These are phyloP conservation scores for Lentinula raphanica DNA, from an alignment of 768 basidiomycete genomes.

Conservation along the genomic window DNA sequence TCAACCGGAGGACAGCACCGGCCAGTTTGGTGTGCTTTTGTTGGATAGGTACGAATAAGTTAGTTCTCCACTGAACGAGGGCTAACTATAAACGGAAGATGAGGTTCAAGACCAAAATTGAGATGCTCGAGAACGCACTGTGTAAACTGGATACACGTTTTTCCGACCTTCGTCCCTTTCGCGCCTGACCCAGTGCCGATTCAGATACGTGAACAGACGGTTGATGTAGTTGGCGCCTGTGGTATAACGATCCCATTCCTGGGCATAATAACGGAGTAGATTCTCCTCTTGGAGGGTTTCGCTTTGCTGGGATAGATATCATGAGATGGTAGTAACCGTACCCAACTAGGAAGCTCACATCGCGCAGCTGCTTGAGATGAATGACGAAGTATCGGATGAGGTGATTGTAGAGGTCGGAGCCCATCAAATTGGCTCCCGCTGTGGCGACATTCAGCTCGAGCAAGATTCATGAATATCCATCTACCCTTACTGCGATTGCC, in stretches of 20 bases:
- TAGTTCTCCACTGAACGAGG: conserved; percentile 91
- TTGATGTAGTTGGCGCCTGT: conserved; percentile 97
- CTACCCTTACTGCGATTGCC: conserved; percentile 62
- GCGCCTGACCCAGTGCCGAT: conserved; percentile 98
- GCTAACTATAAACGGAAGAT: conserved; percentile 56
- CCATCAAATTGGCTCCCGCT: conserved; percentile 95
- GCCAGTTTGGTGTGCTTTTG: conserved; percentile 77
- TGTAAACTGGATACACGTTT: conserved; percentile 93
- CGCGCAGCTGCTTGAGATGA: conserved; percentile 70
- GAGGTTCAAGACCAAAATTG: background rate
- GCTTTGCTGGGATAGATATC: conserved; percentile 47
- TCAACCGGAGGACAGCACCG: conserved; percentile 79
- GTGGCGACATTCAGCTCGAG: conserved; percentile 30
- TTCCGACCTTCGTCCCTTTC: conserved; percentile 97
- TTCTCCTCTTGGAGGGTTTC: conserved; percentile 82
- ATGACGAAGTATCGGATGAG: conserved; percentile 85
- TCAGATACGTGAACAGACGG: conserved; percentile 94
- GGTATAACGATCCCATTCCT: conserved; percentile 95
- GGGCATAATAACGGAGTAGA: conserved; percentile 84
- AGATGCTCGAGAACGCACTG: conserved; percentile 40
- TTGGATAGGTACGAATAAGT: conserved; percentile 89
- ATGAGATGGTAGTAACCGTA: background rate
- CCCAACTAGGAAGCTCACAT: conserved; percentile 21
- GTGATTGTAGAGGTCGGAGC: conserved; percentile 94
- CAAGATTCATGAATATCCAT: conserved; percentile 21